Conservation (phyloP, 2,329 filamentous ascomycete genomes). For the Chaetomium globosum region DNA sequence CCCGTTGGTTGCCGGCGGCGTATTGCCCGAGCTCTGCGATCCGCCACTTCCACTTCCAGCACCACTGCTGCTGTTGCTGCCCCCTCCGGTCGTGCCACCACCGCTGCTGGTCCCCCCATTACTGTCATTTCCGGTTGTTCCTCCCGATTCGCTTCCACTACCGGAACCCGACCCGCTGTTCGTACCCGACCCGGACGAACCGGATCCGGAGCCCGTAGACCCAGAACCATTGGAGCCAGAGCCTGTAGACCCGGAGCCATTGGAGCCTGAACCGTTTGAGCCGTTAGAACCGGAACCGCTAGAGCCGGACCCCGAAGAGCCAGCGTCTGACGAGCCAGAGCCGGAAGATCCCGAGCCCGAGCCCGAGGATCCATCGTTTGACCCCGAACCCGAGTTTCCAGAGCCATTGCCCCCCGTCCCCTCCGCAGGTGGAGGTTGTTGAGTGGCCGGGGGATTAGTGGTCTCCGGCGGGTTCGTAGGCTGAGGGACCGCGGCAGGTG, state of each 20-base stretch:
- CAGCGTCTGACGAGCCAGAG: constrained; percentile 1
- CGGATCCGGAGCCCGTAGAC: background rate
- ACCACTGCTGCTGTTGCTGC: background rate
- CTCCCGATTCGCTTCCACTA: background rate
- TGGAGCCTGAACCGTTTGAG: background rate
- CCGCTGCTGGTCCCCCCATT: background rate
- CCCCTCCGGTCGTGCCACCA: background rate
- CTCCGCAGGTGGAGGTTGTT: constrained; percentile 2
- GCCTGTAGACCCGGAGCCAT: constrained; percentile 15
- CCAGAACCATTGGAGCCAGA: constrained; percentile 5
- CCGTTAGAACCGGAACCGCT: background rate
- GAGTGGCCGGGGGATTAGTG: background rate
- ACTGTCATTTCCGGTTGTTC: background rate
- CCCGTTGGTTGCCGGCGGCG: background rate
- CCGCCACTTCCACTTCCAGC: constrained; percentile 14
- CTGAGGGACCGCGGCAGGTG: constrained; percentile 5
- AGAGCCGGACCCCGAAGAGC: constrained; percentile 7
- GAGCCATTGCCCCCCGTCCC: constrained; percentile 5
- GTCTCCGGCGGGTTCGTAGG: background rate
- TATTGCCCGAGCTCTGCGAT: constrained; percentile 14
- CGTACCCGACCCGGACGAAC: constrained; percentile 11
- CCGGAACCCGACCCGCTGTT: constrained; percentile 19
- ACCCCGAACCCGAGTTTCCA: constrained; percentile 6
- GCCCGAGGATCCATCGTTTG: background rate
- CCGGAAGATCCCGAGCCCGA: constrained; percentile 6